Conservation (phyloP, 2,329 filamentous ascomycete species). For the Dactylonectria estremocensis region DNA sequence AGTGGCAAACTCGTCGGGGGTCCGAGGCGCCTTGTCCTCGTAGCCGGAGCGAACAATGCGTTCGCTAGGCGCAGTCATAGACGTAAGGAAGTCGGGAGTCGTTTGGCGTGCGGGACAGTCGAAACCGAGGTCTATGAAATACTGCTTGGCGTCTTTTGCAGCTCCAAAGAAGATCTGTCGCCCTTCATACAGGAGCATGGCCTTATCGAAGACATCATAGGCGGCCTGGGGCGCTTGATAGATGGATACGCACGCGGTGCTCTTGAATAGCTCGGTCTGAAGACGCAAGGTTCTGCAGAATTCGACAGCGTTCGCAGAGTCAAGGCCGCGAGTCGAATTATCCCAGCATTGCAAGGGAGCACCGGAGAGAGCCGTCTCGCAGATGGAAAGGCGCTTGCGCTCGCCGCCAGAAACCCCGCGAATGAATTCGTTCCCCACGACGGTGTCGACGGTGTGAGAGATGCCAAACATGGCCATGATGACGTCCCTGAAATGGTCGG, state of each 20-base stretch:
- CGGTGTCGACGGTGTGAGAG: conserved; percentile 78
- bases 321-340: conserved; percentile 51
- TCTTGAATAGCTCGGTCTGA: conserved; percentile 47
- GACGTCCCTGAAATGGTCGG: conserved; percentile 74
- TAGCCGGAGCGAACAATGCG: conserved; percentile 53
- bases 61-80: conserved; percentile 60
- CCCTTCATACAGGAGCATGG: conserved; percentile 76
- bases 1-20: conserved; percentile 57
- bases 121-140: conserved; percentile 75
- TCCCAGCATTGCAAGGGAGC: conserved; percentile 59
- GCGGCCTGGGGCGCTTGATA: conserved; percentile 76
- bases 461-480: conserved; percentile 78
- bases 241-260: conserved; percentile 54
- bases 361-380: conserved; percentile 74
- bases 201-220: conserved; percentile 78
- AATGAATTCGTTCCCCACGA: conserved; percentile 78
- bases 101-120: conserved; percentile 75
- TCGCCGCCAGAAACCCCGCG: conserved; percentile 84
- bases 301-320: conserved; percentile 50
- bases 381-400: conserved; percentile 83
- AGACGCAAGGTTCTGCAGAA: conserved; percentile 47
- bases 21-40: conserved; percentile 53
- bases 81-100: conserved; percentile 76
- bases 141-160: conserved; percentile 69
- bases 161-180: conserved; percentile 77